Evolutionary conservation across 2,329 filamentous ascomycete genomes (phyloP).

Genomic region (Dactylella cylindrospora): DNA sequence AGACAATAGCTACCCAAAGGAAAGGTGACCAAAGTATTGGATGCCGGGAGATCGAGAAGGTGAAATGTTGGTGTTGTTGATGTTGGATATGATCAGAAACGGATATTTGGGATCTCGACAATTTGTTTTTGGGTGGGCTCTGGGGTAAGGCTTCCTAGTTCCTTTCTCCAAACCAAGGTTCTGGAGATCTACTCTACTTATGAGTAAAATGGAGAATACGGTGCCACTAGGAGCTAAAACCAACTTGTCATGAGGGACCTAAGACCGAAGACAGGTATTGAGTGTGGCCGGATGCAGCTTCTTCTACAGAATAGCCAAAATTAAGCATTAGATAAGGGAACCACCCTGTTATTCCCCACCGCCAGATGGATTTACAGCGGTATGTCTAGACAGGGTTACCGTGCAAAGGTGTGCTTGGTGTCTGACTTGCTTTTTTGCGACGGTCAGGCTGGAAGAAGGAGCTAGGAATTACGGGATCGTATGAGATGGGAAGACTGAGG

Average conservation of each 20-base stretch:
- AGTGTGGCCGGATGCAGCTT: conserved; percentile 41
- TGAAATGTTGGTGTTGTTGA: no score
- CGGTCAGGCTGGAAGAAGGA: conserved; percentile 37
- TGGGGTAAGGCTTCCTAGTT: conserved; percentile 25
- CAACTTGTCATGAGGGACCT: conserved; percentile 11
- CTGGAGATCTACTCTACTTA: conserved; percentile 43
- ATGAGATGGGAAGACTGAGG: no score
- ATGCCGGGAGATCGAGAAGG: conserved; percentile 8
- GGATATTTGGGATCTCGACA: conserved; percentile 31
- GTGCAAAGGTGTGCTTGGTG: conserved; percentile 40
- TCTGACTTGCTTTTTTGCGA: conserved; percentile 41
- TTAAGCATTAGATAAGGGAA: conserved; percentile 44
- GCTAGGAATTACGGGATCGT: conserved; percentile 43
- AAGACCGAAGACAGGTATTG: conserved; percentile 39
- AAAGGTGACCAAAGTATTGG: conserved; percentile 2
- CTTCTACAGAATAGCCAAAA: conserved; percentile 43
- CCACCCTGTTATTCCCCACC: conserved; percentile 42
- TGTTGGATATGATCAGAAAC: conserved; percentile 40
- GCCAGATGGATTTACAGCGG: conserved; percentile 29
- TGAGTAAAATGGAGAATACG: conserved; percentile 34
- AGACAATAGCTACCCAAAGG: no score
- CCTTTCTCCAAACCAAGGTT: conserved; percentile 36
- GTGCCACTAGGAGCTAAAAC: conserved; percentile 25
- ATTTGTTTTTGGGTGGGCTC: conserved; percentile 9
- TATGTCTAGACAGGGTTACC: conserved; percentile 32